phyloP scores from a whole-genome alignment of 495 filamentous ascomycete genomes.

The Trichocladium uniseriatum region DNA sequence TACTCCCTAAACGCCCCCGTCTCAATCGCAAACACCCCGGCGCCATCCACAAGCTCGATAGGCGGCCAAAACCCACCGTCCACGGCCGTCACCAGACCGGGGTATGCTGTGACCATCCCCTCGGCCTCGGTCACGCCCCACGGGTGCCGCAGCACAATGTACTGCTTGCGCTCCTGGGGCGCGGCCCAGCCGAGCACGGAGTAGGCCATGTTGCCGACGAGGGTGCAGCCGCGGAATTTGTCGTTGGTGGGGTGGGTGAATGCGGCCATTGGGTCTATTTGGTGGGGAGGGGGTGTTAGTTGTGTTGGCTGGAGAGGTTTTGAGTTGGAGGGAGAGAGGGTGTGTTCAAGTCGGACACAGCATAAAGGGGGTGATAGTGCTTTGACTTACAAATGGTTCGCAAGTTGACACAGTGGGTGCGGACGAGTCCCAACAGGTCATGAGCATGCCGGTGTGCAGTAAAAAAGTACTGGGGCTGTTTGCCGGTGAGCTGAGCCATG shows the following conservation, averaged over 20 bases:
- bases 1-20: conserved; percentile 27
- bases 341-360: conserved; percentile 20
- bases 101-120: conserved; percentile 23
- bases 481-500: conserved; percentile 30
- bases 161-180: conserved; percentile 26
- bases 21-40: conserved; percentile 28
- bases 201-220: conserved; percentile 34
- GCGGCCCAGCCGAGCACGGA: conserved; percentile 30
- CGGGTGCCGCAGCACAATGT: conserved; percentile 31
- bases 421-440: conserved; percentile 25
- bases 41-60: conserved; percentile 20
- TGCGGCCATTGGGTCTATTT: conserved; percentile 23
- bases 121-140: conserved; percentile 30
- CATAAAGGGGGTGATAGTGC: too few species aligned
- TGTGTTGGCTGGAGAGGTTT: too few species aligned
- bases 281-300: conserved; percentile 14
- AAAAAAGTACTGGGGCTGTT: conserved; percentile 25
- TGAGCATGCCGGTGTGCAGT: conserved; percentile 15
- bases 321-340: neutral
- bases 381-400: conserved; percentile 26
- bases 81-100: conserved; percentile 23
- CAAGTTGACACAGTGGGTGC: conserved; percentile 26
- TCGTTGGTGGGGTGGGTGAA: conserved; percentile 3
- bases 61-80: conserved; percentile 30
- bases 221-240: conserved; percentile 26